Evolutionary conservation across 176 grass and related monocot species (phyloP).

Genomic region (Themeda triandra): DNA sequence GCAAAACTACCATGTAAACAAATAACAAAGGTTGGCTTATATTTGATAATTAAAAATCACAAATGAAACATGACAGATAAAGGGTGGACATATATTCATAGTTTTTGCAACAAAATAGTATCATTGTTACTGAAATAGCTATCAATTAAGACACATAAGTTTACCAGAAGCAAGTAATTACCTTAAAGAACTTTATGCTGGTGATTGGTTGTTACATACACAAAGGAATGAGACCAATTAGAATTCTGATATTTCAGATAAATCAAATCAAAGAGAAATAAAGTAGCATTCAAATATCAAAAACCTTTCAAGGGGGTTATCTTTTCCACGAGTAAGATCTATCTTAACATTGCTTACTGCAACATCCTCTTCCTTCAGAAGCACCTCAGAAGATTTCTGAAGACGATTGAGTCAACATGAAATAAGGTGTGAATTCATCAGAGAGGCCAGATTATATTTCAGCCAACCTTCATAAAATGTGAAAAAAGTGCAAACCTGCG

Average conservation of each 20-base stretch:
- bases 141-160: background rate
- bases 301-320: constrained; percentile 92
- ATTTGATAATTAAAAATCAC: background rate
- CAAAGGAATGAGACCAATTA: constrained; percentile 24
- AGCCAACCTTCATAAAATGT: background rate
- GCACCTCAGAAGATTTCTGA: constrained; percentile 56
- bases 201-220: background rate
- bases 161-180: constrained; percentile 29
- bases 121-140: background rate
- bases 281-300: background rate
- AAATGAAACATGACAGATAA: background rate
- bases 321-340: constrained; percentile 86
- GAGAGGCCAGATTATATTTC: background rate
- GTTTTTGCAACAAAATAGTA: background rate
- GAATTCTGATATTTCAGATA: background rate
- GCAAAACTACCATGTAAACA: background rate
- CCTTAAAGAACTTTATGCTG: constrained; percentile 98
- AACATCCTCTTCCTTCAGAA: constrained; percentile 81
- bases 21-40: background rate
- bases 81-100: background rate
- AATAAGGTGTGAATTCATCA: background rate
- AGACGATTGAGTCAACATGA: background rate
- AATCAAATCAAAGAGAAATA: constrained; percentile 7
- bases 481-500: constrained; percentile 56
- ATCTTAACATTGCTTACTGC: constrained; percentile 91